phyloP scores from a whole-genome alignment of 148 eudicot species.

The Drosera capensis region DNA sequence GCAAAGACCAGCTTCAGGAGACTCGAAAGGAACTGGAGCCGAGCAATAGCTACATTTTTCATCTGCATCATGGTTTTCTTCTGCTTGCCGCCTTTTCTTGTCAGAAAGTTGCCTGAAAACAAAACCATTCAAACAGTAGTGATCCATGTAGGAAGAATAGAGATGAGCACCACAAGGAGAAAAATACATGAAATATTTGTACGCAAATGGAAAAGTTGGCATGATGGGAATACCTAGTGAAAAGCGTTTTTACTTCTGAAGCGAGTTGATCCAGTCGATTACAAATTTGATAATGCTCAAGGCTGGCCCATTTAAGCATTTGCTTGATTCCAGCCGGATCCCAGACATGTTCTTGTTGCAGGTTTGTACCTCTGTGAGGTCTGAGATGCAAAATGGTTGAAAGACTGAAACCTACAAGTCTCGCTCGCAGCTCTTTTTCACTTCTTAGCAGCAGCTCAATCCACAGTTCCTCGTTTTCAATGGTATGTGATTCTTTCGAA shows the following conservation, averaged over 20 bases:
- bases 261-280: slow-evolving; percentile 31
- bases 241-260: slow-evolving; percentile 26
- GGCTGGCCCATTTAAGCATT: slow-evolving; percentile 57
- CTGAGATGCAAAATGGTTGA: slow-evolving; percentile 14
- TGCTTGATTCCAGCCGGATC: slow-evolving; percentile 43
- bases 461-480: slow-evolving; percentile 41
- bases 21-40: slow-evolving; percentile 50
- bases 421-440: slow-evolving; percentile 63
- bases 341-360: slow-evolving; percentile 18
- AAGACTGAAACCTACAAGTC: slow-evolving; percentile 54
- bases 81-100: slow-evolving; percentile 17
- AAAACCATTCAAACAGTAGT: too few relatives aligned
- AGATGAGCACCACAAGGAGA: too few relatives aligned
- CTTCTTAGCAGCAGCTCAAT: slow-evolving; percentile 30
- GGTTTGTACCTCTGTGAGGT: slow-evolving; percentile 8
- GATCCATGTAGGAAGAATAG: too few relatives aligned
- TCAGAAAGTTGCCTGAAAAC: slow-evolving; percentile 1
- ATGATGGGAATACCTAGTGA: slow-evolving; percentile 30
- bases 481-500: slow-evolving; percentile 10
- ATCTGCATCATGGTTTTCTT: slow-evolving; percentile 17
- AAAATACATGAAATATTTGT: too few relatives aligned
- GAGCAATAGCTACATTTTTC: slow-evolving; percentile 62
- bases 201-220: background rate
- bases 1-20: slow-evolving; percentile 52
- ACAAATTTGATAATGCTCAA: slow-evolving; percentile 18